phyloP scores from a whole-genome alignment of 345 rosid species.

The Arabis hirsuta region DNA sequence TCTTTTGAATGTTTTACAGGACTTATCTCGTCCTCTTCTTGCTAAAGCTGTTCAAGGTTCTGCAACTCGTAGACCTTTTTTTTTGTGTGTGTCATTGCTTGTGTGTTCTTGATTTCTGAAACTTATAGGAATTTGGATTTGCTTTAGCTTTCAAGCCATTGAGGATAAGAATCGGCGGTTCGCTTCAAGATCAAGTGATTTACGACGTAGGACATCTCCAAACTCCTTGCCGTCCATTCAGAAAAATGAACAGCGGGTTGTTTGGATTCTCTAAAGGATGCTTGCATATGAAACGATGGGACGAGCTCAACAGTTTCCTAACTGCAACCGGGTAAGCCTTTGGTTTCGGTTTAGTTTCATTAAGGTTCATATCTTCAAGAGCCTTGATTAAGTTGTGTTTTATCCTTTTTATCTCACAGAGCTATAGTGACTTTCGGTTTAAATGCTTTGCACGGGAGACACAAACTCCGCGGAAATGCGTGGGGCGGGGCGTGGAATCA shows the following conservation, averaged over 20 bases:
- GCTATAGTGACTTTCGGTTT: constrained; percentile 80
- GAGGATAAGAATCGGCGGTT: constrained; percentile 95
- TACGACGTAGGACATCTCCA: constrained; percentile 68
- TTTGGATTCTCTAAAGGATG: constrained; percentile 96
- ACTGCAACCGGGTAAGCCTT: constrained; percentile 64
- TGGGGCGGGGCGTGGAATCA: constrained; percentile 97
- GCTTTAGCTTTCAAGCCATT: constrained; percentile 66
- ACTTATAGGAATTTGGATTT: neutral
- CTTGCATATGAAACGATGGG: constrained; percentile 92
- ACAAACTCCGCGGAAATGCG: constrained; percentile 49
- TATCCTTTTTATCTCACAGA: constrained; percentile 47
- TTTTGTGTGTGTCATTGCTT: neutral
- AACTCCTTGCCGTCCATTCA: constrained; percentile 76
- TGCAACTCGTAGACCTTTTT: neutral
- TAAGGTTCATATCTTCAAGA: neutral
- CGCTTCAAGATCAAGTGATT: constrained; percentile 90
- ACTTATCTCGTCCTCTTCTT: constrained; percentile 78
- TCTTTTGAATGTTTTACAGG: constrained; percentile 52
- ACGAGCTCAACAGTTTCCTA: constrained; percentile 70
- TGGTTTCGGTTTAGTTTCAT: neutral
- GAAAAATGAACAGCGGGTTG: constrained; percentile 61
- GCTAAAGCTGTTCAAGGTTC: constrained; percentile 85
- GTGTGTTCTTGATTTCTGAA: constrained; percentile 20
- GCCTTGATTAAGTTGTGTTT: constrained; percentile 23
- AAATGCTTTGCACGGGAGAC: constrained; percentile 91